Conservation (phyloP, 768 basidiomycete genomes). For the Suillus hirtellus region DNA sequence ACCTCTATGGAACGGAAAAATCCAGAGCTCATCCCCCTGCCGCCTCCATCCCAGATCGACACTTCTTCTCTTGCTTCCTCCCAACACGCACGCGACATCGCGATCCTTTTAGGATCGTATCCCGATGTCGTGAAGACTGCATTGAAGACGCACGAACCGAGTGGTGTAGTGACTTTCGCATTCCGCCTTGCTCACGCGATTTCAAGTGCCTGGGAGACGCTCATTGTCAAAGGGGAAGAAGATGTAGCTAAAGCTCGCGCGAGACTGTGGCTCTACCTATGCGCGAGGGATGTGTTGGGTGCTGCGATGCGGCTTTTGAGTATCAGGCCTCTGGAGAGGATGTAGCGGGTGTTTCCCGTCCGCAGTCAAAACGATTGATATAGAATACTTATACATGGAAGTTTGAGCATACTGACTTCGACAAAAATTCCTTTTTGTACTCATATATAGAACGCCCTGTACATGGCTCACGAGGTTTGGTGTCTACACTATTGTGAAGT, state of each 20-base stretch:
- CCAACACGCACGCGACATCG: slow-evolving; percentile 77
- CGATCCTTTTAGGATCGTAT: slow-evolving; percentile 85
- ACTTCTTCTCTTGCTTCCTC: slow-evolving; percentile 67
- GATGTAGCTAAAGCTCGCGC: slow-evolving; percentile 75
- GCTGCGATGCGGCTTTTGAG: slow-evolving; percentile 86
- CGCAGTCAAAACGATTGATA: not conserved
- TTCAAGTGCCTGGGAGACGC: slow-evolving; percentile 88
- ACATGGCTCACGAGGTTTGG: not conserved
- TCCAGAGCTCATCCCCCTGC: slow-evolving; percentile 80
- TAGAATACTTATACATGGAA: not conserved
- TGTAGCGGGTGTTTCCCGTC: slow-evolving; percentile 50
- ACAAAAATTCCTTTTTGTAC: not conserved
- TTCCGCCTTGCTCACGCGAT: slow-evolving; percentile 88
- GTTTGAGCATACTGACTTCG: not conserved
- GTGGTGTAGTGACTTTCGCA: slow-evolving; percentile 90
- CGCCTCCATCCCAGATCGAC: slow-evolving; percentile 66
- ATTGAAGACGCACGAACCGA: slow-evolving; percentile 83
- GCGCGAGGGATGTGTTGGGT: slow-evolving; percentile 86
- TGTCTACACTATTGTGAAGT: too few relatives aligned
- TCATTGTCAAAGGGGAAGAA: slow-evolving; percentile 81
- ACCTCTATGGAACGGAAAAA: slow-evolving; percentile 91
- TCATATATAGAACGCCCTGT: slow-evolving; percentile 40
- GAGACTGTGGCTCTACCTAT: slow-evolving; percentile 85
- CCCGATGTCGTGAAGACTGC: slow-evolving; percentile 90
- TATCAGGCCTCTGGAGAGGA: slow-evolving; percentile 87